phyloP scores from a whole-genome alignment of 2,329 filamentous ascomycete species.

The Trichoderma cornu-damae region DNA sequence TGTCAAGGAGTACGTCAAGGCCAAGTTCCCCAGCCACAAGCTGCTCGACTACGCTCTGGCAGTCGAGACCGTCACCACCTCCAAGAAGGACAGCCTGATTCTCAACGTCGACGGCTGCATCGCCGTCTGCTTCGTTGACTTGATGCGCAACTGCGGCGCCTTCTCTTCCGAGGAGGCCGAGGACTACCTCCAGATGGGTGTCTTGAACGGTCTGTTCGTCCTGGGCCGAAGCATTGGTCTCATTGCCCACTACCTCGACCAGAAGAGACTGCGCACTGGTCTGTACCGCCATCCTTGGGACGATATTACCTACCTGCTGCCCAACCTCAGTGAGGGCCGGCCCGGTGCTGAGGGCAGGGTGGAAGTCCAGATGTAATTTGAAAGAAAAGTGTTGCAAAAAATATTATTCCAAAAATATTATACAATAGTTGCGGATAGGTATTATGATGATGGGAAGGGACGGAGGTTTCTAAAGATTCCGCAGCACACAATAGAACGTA shows the following conservation, averaged over 20 bases:
- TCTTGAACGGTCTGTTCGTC: conserved; percentile 98
- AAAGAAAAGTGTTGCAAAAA: too few species aligned
- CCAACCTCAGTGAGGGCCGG: conserved; percentile 66
- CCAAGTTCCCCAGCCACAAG: conserved; percentile 97
- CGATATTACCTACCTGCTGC: conserved; percentile 92
- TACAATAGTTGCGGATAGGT: conserved; percentile 26
- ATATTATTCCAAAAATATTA: conserved; percentile 28
- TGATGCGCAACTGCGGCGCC: conserved; percentile 95
- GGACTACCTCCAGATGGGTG: conserved; percentile 98
- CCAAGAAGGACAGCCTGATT: conserved; percentile 99
- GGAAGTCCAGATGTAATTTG: conserved; percentile 69
- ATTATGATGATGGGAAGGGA: conserved; percentile 31
- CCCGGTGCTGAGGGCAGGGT: conserved; percentile 79
- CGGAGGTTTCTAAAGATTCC: conserved; percentile 35
- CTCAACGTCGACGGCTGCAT: conserved; percentile 98
- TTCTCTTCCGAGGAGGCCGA: conserved; percentile 96
- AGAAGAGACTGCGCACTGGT: conserved; percentile 97
- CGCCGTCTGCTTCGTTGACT: conserved; percentile 96
- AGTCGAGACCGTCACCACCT: conserved; percentile 96
- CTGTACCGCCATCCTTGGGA: conserved; percentile 99
- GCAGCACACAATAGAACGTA: conserved; percentile 36
- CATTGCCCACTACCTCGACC: conserved; percentile 99
- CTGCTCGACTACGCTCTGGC: conserved; percentile 97
- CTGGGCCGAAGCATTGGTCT: conserved; percentile 95
- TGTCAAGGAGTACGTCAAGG: conserved; percentile 96